Conservation (phyloP, 768 basidiomycete genomes). For the Ramaria rubella region DNA sequence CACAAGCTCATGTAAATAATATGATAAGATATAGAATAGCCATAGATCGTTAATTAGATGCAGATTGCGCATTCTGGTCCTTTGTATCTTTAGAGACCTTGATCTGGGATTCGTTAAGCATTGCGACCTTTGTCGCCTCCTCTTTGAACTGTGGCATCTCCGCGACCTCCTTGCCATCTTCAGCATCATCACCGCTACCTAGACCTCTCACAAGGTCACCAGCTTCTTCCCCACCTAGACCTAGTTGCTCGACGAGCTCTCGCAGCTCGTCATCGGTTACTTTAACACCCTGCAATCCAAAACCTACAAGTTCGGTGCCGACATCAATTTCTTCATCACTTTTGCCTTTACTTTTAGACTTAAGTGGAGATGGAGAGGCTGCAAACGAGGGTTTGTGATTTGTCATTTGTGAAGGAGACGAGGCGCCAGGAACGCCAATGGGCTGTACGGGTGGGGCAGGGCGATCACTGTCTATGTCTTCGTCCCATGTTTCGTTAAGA, state of each 20-base stretch:
- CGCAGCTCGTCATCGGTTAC: slow-evolving; percentile 70
- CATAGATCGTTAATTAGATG: too few relatives aligned
- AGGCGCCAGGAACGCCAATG: slow-evolving; percentile 76
- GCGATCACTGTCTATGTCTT: slow-evolving; percentile 51
- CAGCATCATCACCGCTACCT: slow-evolving; percentile 26
- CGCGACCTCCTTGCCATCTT: slow-evolving; percentile 14
- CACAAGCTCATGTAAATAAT: too few relatives aligned
- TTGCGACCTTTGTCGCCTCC: not conserved
- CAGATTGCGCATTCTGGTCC: not conserved
- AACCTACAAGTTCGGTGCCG: slow-evolving; percentile 60
- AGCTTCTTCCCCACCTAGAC: slow-evolving; percentile 71
- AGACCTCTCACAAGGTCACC: slow-evolving; percentile 66
- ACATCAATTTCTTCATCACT: slow-evolving; percentile 51
- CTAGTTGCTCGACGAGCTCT: slow-evolving; percentile 66
- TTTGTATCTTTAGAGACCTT: not conserved
- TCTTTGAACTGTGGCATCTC: slow-evolving; percentile 10
- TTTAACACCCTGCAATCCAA: slow-evolving; percentile 68
- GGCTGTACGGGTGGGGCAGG: slow-evolving; percentile 49
- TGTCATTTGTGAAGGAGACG: slow-evolving; percentile 70
- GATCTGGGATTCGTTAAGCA: not conserved
- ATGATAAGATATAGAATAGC: too few relatives aligned
- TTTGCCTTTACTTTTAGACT: slow-evolving; percentile 44
- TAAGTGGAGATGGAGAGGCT: slow-evolving; percentile 23
- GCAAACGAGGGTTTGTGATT: slow-evolving; percentile 55
- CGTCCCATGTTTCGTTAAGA: slow-evolving; percentile 63